Conservation (phyloP, 1,284 basidiomycete genomes). For the Ganoderma sinense region DNA sequence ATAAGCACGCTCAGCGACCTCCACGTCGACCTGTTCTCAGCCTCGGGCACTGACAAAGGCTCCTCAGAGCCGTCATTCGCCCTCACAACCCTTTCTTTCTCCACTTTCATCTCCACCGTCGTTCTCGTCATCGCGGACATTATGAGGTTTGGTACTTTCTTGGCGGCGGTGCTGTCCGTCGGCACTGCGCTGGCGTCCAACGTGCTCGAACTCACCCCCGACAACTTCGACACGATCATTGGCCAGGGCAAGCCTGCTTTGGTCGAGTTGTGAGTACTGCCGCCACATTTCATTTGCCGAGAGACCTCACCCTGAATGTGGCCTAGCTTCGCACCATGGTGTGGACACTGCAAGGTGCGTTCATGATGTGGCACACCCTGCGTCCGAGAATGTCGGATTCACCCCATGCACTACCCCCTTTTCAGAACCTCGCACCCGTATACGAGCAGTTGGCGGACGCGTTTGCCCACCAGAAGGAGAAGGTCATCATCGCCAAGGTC, state of each 20-base stretch:
- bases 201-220: conserved; percentile 78
- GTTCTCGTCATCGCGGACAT: conserved; percentile 43
- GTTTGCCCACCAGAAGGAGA: conserved; percentile 79
- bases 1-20: conserved; percentile 24
- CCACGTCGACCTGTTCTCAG: conserved; percentile 33
- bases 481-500: conserved; percentile 91
- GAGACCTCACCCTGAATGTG: not conserved
- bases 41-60: conserved; percentile 27
- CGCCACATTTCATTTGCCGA: not conserved
- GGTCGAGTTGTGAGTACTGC: conserved; percentile 83
- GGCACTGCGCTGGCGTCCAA: conserved; percentile 76
- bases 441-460: conserved; percentile 93
- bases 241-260: conserved; percentile 84
- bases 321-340: conserved; percentile 83
- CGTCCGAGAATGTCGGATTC: conserved; percentile 11
- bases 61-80: conserved; percentile 17
- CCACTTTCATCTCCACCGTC: conserved; percentile 55
- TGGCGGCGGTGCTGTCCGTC: conserved; percentile 61
- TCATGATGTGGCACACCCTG: not conserved
- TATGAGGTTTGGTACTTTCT: conserved; percentile 52
- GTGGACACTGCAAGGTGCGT: conserved; percentile 84
- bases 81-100: conserved; percentile 13
- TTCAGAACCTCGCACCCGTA: conserved; percentile 82
- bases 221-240: conserved; percentile 80
- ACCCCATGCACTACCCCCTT: not conserved